Evolutionary conservation across 2,329 filamentous ascomycete genomes (phyloP).

Genomic region (Westerdykella ornata): DNA sequence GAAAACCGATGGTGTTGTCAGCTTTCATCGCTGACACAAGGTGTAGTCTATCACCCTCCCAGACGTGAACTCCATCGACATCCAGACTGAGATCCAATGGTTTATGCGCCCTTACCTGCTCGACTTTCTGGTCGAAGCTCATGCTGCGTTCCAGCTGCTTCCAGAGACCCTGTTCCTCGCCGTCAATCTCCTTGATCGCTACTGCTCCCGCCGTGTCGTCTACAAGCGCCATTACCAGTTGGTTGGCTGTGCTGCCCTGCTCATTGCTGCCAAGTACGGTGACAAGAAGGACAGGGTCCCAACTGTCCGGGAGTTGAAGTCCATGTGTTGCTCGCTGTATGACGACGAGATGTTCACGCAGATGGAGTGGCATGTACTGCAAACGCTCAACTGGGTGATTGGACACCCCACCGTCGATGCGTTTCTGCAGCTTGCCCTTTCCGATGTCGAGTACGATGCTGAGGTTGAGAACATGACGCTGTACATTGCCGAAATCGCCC

Average conservation of each 20-base stretch:
- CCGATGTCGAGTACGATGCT: conserved; percentile 66
- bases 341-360: conserved; percentile 99
- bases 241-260: conserved; percentile 87
- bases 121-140: conserved; percentile 96
- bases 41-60: conserved; percentile 73
- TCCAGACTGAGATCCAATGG: conserved; percentile 99
- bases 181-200: conserved; percentile 92
- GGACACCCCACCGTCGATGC: conserved; percentile 94
- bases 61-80: conserved; percentile 96
- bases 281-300: conserved; percentile 99
- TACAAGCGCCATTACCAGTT: conserved; percentile 99
- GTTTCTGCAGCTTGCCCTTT: conserved; percentile 80
- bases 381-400: conserved; percentile 93
- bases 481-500: conserved; percentile 89
- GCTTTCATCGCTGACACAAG: conserved; percentile 20
- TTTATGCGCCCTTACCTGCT: conserved; percentile 98
- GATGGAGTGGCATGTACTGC: conserved; percentile 99
- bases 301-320: conserved; percentile 92
- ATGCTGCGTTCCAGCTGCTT: conserved; percentile 86
- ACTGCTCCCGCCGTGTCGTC: conserved; percentile 94
- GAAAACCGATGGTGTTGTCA: conserved; percentile 4
- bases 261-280: conserved; percentile 97
- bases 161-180: conserved; percentile 94
- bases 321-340: conserved; percentile 98
- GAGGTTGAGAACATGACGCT: conserved; percentile 92